These are phyloP conservation scores for Protoeuglena noctilucae DNA, from an alignment of 139 green algal species.

Conservation along the genomic window DNA sequence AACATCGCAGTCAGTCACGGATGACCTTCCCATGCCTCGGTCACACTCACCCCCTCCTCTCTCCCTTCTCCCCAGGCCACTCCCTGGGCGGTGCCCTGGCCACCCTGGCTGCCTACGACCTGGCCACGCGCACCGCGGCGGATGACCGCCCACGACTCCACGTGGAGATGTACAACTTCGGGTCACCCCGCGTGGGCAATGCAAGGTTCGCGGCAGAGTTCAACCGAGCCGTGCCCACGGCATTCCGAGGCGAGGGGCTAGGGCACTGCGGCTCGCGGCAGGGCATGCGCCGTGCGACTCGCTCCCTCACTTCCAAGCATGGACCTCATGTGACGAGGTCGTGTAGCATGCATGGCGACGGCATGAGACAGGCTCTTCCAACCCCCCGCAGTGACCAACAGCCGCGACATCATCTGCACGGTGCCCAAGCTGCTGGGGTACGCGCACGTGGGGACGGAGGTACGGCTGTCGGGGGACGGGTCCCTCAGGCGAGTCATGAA, in stretches of 20 bases:
- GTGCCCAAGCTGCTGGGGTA: conserved; percentile 2
- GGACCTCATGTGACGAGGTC: no score
- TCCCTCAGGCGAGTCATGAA: no score
- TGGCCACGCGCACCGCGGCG: background rate
- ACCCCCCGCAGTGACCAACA: conserved; percentile 3
- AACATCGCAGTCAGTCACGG: no score
- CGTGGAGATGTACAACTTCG: conserved; percentile 4
- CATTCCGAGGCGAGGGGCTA: no score
- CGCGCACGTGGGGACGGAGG: conserved; percentile 2
- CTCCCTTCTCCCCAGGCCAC: background rate
- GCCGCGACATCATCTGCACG: conserved; percentile 1
- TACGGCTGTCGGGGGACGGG: no score
- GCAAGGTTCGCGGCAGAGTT: background rate
- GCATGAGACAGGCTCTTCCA: no score
- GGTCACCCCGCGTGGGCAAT: conserved; percentile 2
- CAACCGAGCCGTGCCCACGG: background rate
- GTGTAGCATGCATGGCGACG: background rate
- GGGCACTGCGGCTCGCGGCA: no score
- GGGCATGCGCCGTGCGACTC: no score
- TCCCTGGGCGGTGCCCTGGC: conserved; percentile 5
- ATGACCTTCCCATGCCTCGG: no score
- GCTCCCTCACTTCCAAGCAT: no score
- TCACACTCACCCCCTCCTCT: no score
- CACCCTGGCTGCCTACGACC: conserved; percentile 5
- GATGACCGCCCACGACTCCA: background rate